These are phyloP conservation scores for Phyllosticta ampelicida DNA, from an alignment of 2,329 filamentous ascomycete genomes.

Conservation along the genomic window DNA sequence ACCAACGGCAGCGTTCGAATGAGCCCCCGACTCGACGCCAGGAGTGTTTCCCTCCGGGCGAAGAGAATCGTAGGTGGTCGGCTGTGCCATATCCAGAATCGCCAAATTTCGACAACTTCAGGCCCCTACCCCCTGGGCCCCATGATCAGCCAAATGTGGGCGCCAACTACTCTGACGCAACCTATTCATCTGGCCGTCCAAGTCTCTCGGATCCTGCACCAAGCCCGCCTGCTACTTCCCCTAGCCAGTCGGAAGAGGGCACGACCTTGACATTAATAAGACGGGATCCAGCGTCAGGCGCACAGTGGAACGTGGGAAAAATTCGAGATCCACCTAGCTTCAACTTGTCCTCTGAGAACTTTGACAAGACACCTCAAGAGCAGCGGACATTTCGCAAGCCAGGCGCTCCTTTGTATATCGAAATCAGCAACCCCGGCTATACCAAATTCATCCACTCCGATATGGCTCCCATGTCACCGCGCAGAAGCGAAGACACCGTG, in stretches of 20 bases:
- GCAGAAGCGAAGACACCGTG: constrained; percentile 4
- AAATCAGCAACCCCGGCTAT: constrained; percentile 51
- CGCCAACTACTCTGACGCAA: neutral
- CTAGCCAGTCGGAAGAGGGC: constrained; percentile 7
- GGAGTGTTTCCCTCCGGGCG: constrained; percentile 3
- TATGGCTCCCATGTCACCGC: constrained; percentile 4
- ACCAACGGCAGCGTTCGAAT: constrained; percentile 3
- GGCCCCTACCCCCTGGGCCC: neutral
- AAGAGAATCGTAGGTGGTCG: constrained; percentile 6
- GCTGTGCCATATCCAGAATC: neutral
- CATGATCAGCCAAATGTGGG: neutral
- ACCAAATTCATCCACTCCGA: constrained; percentile 39
- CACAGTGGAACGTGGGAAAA: constrained; percentile 42
- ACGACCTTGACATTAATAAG: constrained; percentile 39
- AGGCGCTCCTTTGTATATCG: constrained; percentile 39
- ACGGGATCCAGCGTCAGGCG: constrained; percentile 37
- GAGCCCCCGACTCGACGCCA: neutral
- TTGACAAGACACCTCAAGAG: neutral
- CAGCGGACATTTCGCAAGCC: constrained; percentile 19
- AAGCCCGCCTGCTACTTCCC: neutral
- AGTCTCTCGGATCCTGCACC: neutral
- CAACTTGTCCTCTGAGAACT: constrained; percentile 34
- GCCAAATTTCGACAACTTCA: neutral
- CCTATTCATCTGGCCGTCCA: neutral
- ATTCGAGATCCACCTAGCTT: constrained; percentile 36